These are phyloP conservation scores for Cryptosporidium sp. DNA, from an alignment of 169 alveolate species.

Conservation along the genomic window DNA sequence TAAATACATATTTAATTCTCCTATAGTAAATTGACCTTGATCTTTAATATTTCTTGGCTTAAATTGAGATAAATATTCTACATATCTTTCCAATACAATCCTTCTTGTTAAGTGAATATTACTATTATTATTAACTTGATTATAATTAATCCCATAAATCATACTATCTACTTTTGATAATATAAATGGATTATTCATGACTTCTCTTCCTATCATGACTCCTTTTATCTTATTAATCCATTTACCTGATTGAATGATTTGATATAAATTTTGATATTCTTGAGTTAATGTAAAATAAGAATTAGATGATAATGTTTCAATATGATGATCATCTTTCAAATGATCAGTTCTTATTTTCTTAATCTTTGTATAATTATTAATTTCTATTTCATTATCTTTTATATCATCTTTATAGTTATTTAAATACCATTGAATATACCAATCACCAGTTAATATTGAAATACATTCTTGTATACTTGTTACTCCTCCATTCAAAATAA, in stretches of 20 bases:
- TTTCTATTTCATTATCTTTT: not conserved
- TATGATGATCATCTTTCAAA: not conserved
- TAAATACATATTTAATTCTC: slow-evolving; percentile 67
- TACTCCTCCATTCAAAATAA: slow-evolving; percentile 94
- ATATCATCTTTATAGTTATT: not conserved
- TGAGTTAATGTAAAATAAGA: slow-evolving; percentile 33
- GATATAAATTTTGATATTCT: not conserved
- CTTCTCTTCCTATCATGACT: slow-evolving; percentile 88
- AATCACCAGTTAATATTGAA: slow-evolving; percentile 24
- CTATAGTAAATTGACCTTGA: slow-evolving; percentile 26
- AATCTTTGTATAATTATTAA: slow-evolving; percentile 65
- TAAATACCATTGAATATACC: slow-evolving; percentile 20
- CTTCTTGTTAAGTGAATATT: slow-evolving; percentile 76
- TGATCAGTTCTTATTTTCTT: slow-evolving; percentile 75
- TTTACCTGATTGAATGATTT: not conserved
- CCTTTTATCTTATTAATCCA: slow-evolving; percentile 75
- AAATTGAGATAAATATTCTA: slow-evolving; percentile 30
- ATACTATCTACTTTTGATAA: slow-evolving; percentile 82
- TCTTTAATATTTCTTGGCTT: slow-evolving; percentile 78
- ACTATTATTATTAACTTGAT: not conserved
- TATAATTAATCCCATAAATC: slow-evolving; percentile 79
- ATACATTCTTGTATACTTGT: slow-evolving; percentile 78
- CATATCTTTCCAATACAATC: slow-evolving; percentile 80
- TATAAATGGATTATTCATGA: slow-evolving; percentile 86
- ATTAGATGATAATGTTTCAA: slow-evolving; percentile 14